A percentile compares a stretch with the other conserved stretches of the same genome.
These are phyloP conservation scores for Gyrodon lividus DNA, from an alignment of 768 basidiomycete genomes.

Conservation along the genomic window DNA sequence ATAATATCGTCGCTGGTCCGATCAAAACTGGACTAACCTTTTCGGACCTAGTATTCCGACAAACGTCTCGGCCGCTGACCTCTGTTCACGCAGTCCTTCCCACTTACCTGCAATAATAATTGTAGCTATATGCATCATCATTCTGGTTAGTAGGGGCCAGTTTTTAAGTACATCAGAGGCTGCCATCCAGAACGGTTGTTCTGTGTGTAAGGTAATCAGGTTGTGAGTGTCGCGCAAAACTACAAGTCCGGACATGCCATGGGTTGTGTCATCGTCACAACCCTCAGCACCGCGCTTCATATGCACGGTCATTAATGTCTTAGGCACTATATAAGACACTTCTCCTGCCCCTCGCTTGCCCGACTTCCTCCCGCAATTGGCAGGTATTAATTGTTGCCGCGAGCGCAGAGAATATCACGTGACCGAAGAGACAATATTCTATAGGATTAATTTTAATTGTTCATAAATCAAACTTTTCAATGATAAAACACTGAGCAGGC, in stretches of 20 bases:
- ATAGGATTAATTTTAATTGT: too few relatives aligned
- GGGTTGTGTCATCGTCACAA: slow-evolving; percentile 21
- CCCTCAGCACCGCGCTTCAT: too few relatives aligned
- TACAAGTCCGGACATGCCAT: not conserved
- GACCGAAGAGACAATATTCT: too few relatives aligned
- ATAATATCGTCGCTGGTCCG: slow-evolving; percentile 50
- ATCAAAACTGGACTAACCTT: slow-evolving; percentile 26
- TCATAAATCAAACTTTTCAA: too few relatives aligned
- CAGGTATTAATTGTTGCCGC: not conserved
- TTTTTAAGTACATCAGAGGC: too few relatives aligned
- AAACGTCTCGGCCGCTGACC: slow-evolving; percentile 39
- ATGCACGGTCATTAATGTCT: not conserved
- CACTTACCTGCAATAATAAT: slow-evolving; percentile 36
- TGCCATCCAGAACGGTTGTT: too few relatives aligned
- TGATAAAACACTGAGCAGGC: too few relatives aligned
- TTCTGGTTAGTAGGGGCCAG: not conserved
- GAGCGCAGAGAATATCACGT: too few relatives aligned
- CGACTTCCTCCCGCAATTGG: not conserved
- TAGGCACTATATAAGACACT: not conserved
- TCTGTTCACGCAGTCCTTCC: slow-evolving; percentile 56
- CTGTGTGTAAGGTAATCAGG: too few relatives aligned
- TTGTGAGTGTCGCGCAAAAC: too few relatives aligned
- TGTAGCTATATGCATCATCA: not conserved
- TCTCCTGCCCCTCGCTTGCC: not conserved
- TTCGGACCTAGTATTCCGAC: slow-evolving; percentile 38